Base-by-base conservation (phyloP, 2,329 filamentous ascomycete species). In the Aspergillus vadensis region DNA sequence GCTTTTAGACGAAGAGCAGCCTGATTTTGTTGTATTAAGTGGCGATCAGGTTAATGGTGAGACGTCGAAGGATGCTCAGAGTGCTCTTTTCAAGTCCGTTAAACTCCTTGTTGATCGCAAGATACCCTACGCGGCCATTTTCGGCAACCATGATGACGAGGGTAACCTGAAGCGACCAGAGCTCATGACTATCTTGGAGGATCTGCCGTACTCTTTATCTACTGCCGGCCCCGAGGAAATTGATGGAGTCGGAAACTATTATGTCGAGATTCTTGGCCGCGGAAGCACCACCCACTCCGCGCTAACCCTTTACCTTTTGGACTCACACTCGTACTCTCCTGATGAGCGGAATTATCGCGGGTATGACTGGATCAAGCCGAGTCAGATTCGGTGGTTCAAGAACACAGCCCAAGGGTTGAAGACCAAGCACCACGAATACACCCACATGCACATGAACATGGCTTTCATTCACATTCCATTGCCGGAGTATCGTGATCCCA, bases 71-170 rank as follows among this genome's bases (percentile, higher is more conserved):
- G 95, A 99, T 80, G 90, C 91, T 9, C 93, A 97, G 74, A 95
- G 89, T 62, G 91, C 94, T 39, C 90, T 99, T 61, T 97, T 96
- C 82, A 99, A 99, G 78, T 92, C 93, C 70, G 90, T 91, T 5
- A 88, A 91, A 51, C 83, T 96, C 12, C 86, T 99, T 54, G 90
- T 92, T 63, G 87, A 92, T 74, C 91, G 91, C 74, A 91, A 92
- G 70, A 92, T 98, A 39, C 95, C 95, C 0, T 98, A 96, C 71
- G 91, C 92, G 15, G 88, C 89, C 62, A 98, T 99, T 61, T 97
- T 98, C 71, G 95, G 95, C 59, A 99, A 99, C 74, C 95, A 99
- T 76, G 95, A 99, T 72, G 94, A 98, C 70, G 94, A 98, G 80
- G 88, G 89, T 36, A 87, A 91, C 49, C 84, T 97, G 65, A 86